phyloP scores from a whole-genome alignment of 768 basidiomycete genomes.

The Antrodiella citrinella region DNA sequence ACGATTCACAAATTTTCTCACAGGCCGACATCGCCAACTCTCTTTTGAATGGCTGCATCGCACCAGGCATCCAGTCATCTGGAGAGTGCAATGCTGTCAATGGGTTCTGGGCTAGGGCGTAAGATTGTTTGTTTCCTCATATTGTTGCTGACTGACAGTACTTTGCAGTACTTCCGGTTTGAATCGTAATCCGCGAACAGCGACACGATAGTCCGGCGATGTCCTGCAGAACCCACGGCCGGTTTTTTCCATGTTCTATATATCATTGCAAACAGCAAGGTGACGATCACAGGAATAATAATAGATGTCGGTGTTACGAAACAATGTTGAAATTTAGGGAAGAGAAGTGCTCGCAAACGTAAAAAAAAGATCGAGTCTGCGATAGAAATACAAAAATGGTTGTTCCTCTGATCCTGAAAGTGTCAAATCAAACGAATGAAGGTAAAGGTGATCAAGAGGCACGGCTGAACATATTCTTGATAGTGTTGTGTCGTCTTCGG shows the following conservation, averaged over 20 bases:
- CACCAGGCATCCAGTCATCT: neutral
- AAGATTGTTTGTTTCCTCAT: too few relatives aligned
- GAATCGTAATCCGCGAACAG: neutral
- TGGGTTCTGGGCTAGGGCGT: neutral
- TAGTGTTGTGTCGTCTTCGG: constrained; percentile 35
- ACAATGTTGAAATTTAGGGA: neutral
- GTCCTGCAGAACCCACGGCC: too few relatives aligned
- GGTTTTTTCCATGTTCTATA: too few relatives aligned
- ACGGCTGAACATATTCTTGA: constrained; percentile 7
- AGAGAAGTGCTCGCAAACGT: too few relatives aligned
- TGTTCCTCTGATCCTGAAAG: too few relatives aligned
- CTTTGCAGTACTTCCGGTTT: neutral
- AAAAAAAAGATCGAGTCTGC: too few relatives aligned
- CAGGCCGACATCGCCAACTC: neutral
- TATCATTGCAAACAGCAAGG: too few relatives aligned
- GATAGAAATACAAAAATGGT: too few relatives aligned
- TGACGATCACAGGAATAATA: neutral
- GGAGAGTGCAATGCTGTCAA: neutral
- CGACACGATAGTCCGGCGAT: neutral
- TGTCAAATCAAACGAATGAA: neutral
- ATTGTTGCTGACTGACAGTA: neutral
- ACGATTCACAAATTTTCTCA: too few relatives aligned
- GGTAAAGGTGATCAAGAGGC: neutral
- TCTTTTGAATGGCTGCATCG: neutral
- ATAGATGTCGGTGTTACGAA: neutral